Evolutionary conservation across 139 green algal species (phyloP), one percentile per base, ranked within the genome.

Genomic region (Volvox africanus): DNA sequence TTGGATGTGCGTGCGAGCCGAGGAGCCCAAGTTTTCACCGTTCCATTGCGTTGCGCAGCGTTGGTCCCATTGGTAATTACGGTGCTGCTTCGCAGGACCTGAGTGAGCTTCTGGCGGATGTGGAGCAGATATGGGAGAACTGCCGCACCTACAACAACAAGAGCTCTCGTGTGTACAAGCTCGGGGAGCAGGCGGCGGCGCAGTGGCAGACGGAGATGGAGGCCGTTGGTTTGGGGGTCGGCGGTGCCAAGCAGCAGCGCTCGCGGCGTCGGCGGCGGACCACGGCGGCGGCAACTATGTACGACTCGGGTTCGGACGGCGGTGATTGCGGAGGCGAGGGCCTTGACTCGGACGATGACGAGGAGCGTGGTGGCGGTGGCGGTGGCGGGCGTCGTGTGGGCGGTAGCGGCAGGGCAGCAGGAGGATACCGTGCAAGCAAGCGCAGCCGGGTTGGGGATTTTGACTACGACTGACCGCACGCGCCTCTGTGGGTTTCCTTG

Each of bases 91-190:
- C 79, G 33, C 65, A 89, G 50, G 62, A 67, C 33, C 44, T 89
- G 81, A 81, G 18, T 14, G 80, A 92, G 44, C 36, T 95, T 32
- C 80, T 90, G 86, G 84, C 88, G 2, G 94, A 97, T 75, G 86
- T 95, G 35, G 77, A 94, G 21, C 89, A 94, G 50, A 92, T 96
- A n/a, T 95, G 93, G 93, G 32, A 86, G 22, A 95, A 95, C 80
- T 95, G 93, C 93, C 93, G 80, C 32, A 86, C 37, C 61, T 96
- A 94, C 87, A 96, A 96, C 61, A 55, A 67, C 69, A 89, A 89
- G 85, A 61, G 37, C 69, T 61, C n/a, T 20, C 85, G 69, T 26
- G 85, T 89, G 18, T 82, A 61, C 85, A 73, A 67, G 44, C 85
- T 89, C 28, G 85, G 85, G 0, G 69, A 82, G 69, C 85, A 89